Base-by-base conservation (phyloP, 495 filamentous ascomycete genomes). In the Xylaria flabelliformis region DNA sequence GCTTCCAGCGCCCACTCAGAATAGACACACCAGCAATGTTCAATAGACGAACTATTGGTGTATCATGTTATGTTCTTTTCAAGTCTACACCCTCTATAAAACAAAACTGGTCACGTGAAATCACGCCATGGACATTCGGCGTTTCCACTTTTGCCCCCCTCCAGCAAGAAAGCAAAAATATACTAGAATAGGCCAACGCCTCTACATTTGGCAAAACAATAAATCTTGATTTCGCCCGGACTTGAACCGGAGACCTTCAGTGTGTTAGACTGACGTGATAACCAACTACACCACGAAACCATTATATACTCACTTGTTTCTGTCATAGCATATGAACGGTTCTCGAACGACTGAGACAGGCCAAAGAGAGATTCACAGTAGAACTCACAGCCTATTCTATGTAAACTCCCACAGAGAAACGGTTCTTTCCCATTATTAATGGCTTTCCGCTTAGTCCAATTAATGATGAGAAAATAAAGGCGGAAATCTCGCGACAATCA, bases 41-140 rank as follows among this genome's bases (percentile, higher is more conserved):
- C 8, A 50, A 19, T 19, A 50, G 17, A 50, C 2, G 46, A n/a
- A 50, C 2, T 5, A 48, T 19, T 19, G 15, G 17, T 48, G 44
- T 4, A 48, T 48, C 19, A 48, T 48, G 0, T 48, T 48, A 8
- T 48, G 19, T 48, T 19, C 17, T 5, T 19, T 1, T 7, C 7
- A 48, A 4, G 17, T 15, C 17, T 4, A 4, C 19, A 4, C 44
- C 19, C 17, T 3, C 7, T 51, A n/a, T 51, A 51, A n/a, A 24
- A 5, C 42, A 51, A 51, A 13, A 8, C 29, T 44, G 41, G 67
- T 78, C 77, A 78, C 77, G 77, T 78, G 77, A 73, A 75, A 78
- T 67, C 73, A 78, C 75, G 75, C 70, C 64, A 78, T 77, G 1
- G 44, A 34, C 4, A 69, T 19, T 61, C 34, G 3, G 17, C 2